These are phyloP conservation scores for Westerdykella sp. DNA, from an alignment of 2,329 filamentous ascomycete species.

Conservation along the genomic window DNA sequence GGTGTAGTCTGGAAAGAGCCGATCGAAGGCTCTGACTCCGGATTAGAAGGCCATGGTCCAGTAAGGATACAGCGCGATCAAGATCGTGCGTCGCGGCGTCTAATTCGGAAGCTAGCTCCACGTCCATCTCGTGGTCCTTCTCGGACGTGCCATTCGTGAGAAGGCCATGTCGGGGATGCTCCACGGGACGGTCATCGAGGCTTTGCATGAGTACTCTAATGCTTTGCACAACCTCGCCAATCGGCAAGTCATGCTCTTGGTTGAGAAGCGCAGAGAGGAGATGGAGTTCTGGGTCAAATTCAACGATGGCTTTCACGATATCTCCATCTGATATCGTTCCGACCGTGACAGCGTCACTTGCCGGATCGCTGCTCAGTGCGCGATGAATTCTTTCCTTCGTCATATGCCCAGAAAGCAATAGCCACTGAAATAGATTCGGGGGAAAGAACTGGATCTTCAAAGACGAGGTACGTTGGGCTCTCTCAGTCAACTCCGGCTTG, in stretches of 20 bases:
- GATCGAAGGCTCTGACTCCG: slow-evolving; percentile 60
- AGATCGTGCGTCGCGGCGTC: slow-evolving; percentile 50
- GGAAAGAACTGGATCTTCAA: slow-evolving; percentile 43
- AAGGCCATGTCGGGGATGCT: slow-evolving; percentile 36
- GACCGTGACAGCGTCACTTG: slow-evolving; percentile 39
- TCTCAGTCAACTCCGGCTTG: slow-evolving; percentile 8
- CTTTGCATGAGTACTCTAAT: slow-evolving; percentile 63
- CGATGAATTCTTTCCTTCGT: slow-evolving; percentile 42
- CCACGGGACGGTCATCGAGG: slow-evolving; percentile 46
- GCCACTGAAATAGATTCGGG: slow-evolving; percentile 52
- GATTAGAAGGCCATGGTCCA: slow-evolving; percentile 58
- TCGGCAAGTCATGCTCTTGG: slow-evolving; percentile 55
- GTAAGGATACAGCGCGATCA: slow-evolving; percentile 60
- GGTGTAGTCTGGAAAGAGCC: slow-evolving; percentile 63
- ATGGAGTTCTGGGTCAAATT: slow-evolving; percentile 63
- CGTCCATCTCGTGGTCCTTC: slow-evolving; percentile 25
- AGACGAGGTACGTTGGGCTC: slow-evolving; percentile 3
- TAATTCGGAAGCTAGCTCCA: slow-evolving; percentile 35
- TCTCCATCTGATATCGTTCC: slow-evolving; percentile 53
- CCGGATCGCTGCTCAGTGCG: slow-evolving; percentile 28
- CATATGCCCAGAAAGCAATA: slow-evolving; percentile 52
- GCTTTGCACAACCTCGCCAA: slow-evolving; percentile 60
- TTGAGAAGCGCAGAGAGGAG: slow-evolving; percentile 61
- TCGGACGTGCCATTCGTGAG: slow-evolving; percentile 26
- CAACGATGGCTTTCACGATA: slow-evolving; percentile 55